These are phyloP conservation scores for Clitopilus hobsonii DNA, from an alignment of 768 basidiomycete species.

Conservation along the genomic window DNA sequence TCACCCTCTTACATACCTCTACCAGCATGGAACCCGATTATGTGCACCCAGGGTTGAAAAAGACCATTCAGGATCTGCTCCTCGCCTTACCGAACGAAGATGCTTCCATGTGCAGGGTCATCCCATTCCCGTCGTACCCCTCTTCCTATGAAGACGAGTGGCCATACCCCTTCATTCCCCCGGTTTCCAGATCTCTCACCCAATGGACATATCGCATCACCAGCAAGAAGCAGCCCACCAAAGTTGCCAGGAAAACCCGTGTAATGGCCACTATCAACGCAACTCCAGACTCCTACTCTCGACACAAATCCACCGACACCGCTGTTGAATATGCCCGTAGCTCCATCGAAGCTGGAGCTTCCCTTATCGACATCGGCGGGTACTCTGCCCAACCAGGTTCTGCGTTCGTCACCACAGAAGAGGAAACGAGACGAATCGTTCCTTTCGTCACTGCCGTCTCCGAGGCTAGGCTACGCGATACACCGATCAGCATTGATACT, in stretches of 20 bases:
- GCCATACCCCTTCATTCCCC: slow-evolving; percentile 18
- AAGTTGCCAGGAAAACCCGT: slow-evolving; percentile 39
- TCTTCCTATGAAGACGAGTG: slow-evolving; percentile 14
- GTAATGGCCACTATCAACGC: slow-evolving; percentile 92
- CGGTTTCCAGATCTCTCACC: slow-evolving; percentile 42
- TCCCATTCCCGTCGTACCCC: slow-evolving; percentile 67
- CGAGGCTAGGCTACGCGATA: slow-evolving; percentile 13
- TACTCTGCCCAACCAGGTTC: slow-evolving; percentile 89
- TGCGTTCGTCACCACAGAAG: slow-evolving; percentile 54
- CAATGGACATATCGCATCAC: slow-evolving; percentile 42
- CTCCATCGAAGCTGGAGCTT: slow-evolving; percentile 54
- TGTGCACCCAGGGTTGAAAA: slow-evolving; percentile 55
- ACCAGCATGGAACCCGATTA: slow-evolving; percentile 79
- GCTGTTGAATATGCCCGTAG: slow-evolving; percentile 50
- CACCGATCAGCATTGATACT: slow-evolving; percentile 81
- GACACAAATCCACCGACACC: slow-evolving; percentile 44
- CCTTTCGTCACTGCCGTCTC: slow-evolving; percentile 60
- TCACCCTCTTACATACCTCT: background rate
- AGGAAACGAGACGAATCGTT: slow-evolving; percentile 70
- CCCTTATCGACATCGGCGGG: slow-evolving; percentile 92
- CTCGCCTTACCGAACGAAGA: slow-evolving; percentile 30
- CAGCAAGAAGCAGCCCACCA: slow-evolving; percentile 9
- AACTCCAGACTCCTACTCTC: slow-evolving; percentile 94
- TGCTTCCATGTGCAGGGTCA: slow-evolving; percentile 62
- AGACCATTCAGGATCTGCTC: slow-evolving; percentile 44